A percentile compares a stretch with the other conserved stretches of the same genome.
Conservation (phyloP, 1,139 yeast genomes). For the Trichomonascaceae sp. region DNA sequence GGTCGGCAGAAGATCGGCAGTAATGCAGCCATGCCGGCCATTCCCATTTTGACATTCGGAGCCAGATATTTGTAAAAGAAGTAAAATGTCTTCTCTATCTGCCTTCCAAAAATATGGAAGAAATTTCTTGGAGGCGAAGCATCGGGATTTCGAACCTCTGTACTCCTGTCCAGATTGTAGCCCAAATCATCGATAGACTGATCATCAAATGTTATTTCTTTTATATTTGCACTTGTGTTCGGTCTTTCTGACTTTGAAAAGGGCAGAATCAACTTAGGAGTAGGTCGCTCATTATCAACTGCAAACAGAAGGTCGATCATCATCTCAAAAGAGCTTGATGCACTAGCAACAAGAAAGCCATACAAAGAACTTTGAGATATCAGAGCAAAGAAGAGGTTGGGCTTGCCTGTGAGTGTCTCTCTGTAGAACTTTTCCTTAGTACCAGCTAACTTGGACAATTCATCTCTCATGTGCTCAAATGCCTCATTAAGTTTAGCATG, state of each 20-base stretch:
- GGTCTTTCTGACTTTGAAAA: conserved; percentile 13
- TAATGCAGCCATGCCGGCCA: conserved; percentile 22
- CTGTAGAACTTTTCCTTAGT: conserved; percentile 11
- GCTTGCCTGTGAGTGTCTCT: conserved; percentile 1
- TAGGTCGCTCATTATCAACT: conserved; percentile 19
- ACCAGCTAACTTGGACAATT: conserved; percentile 6
- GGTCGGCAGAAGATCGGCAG: conserved; percentile 27
- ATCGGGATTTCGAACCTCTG: conserved; percentile 30
- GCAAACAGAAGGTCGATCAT: conserved; percentile 12
- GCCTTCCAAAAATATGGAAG: conserved; percentile 26
- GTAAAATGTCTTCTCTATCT: conserved; percentile 13
- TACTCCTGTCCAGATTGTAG: conserved; percentile 8
- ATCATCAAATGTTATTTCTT: conserved; percentile 9
- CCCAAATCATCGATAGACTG: conserved; percentile 11
- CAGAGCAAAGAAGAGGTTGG: conserved; percentile 11
- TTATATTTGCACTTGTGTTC: conserved; percentile 3
- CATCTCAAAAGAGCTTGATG: conserved; percentile 1
- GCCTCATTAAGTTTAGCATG: conserved; percentile 8
- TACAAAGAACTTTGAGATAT: conserved; percentile 19
- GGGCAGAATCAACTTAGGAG: conserved; percentile 17
- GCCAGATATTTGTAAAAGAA: conserved; percentile 19
- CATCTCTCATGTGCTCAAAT: conserved; percentile 7
- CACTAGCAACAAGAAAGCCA: conserved; percentile 15
- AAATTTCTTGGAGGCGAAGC: conserved; percentile 29
- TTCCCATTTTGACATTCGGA: conserved; percentile 26